Percentiles rank a stretch among this genome's conserved stretches.
phyloP scores from a whole-genome alignment of 1,284 basidiomycete species.

The Sanghuangporus baumii region DNA sequence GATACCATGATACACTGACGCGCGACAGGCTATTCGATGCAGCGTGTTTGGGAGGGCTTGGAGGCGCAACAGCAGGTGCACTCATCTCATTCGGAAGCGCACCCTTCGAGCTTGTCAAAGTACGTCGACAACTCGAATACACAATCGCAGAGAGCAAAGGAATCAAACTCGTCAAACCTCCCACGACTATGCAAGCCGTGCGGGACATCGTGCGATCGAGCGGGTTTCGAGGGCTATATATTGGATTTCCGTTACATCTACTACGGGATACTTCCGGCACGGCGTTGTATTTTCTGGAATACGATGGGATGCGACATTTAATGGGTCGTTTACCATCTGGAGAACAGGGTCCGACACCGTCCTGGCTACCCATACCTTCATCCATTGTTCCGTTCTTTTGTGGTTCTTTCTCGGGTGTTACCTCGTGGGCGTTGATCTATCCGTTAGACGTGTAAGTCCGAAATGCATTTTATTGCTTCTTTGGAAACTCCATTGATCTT shows the following conservation, averaged over 20 bases:
- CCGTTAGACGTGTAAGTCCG: conserved; percentile 71
- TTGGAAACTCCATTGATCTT: not conserved
- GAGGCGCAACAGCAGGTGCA: conserved; percentile 79
- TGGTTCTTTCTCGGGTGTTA: conserved; percentile 78
- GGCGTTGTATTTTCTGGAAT: conserved; percentile 82
- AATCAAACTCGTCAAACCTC: conserved; percentile 57
- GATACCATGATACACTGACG: conserved; percentile 52
- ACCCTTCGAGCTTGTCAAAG: conserved; percentile 96
- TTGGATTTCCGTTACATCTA: conserved; percentile 80
- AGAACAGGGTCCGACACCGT: conserved; percentile 68
- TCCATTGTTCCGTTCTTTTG: conserved; percentile 82
- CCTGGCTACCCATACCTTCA: conserved; percentile 72
- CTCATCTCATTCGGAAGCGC: conserved; percentile 80
- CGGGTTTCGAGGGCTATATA: conserved; percentile 73
- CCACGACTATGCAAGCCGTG: conserved; percentile 68
- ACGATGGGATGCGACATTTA: conserved; percentile 77
- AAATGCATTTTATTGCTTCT: not conserved
- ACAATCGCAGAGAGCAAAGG: conserved; percentile 83
- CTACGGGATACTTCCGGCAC: conserved; percentile 78
- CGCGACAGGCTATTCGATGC: conserved; percentile 61
- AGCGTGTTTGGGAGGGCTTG: conserved; percentile 68
- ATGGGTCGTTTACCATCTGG: conserved; percentile 65
- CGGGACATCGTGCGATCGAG: conserved; percentile 60
- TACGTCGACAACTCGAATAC: conserved; percentile 90
- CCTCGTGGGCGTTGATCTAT: conserved; percentile 82